Evolutionary conservation across 257 asterid species (phyloP).

Genomic region (Dorcoceras hygrometricum): DNA sequence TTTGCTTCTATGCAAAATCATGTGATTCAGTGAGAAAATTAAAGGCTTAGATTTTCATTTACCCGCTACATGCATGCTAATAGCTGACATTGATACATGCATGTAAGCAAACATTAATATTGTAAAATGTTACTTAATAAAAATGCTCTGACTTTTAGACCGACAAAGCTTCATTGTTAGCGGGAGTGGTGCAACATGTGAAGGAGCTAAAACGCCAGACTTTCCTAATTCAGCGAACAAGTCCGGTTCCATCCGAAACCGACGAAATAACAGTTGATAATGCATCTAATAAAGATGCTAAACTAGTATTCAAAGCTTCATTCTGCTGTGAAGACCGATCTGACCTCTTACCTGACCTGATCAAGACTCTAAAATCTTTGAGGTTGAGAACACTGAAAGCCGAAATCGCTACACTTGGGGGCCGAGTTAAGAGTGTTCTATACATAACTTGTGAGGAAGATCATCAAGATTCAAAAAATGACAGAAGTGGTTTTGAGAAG

Average conservation of each 20-base stretch:
- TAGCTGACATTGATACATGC: too few relatives aligned
- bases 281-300: slow-evolving; percentile 65
- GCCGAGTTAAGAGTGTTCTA: slow-evolving; percentile 71
- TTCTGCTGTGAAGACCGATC: slow-evolving; percentile 84
- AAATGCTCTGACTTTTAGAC: slow-evolving; percentile 38
- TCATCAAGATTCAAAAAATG: background rate
- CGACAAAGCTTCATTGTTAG: slow-evolving; percentile 89
- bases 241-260: slow-evolving; percentile 59
- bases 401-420: slow-evolving; percentile 77
- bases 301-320: slow-evolving; percentile 62
- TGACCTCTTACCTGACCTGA: slow-evolving; percentile 70
- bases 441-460: slow-evolving; percentile 65
- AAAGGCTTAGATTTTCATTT: too few relatives aligned
- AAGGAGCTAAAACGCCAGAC: slow-evolving; percentile 82
- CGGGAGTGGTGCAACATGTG: slow-evolving; percentile 87
- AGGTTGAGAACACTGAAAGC: slow-evolving; percentile 64
- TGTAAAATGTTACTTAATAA: background rate
- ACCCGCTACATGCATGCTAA: too few relatives aligned
- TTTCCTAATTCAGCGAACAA: slow-evolving; percentile 52
- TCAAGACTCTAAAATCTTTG: slow-evolving; percentile 68
- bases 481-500: slow-evolving; percentile 22
- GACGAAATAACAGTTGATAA: slow-evolving; percentile 71
- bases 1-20: too few relatives aligned
- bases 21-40: too few relatives aligned
- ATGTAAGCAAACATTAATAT: background rate